Evolutionary conservation across 1,284 basidiomycete species (phyloP), one percentile per base, ranked within the genome.

Genomic region (Ganoderma boninense): DNA sequence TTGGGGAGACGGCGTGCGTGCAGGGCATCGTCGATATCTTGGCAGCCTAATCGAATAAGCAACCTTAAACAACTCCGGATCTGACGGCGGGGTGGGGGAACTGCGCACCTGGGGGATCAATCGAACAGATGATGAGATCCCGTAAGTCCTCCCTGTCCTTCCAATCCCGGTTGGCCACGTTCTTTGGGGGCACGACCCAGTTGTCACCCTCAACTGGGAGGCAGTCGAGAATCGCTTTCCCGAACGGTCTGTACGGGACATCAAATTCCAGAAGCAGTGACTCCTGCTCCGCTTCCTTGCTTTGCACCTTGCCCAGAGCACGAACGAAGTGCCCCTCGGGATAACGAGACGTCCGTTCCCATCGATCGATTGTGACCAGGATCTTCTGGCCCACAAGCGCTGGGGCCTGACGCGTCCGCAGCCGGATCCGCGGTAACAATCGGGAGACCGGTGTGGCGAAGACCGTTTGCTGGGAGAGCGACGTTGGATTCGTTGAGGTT

Each of bases 11-110:
- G 86, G 66, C 93, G 89, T 11, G 98, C 98, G 81, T 99, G 98
- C n/a, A 99, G 84, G 0, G 98, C 98, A 81, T 99, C 98, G 79
- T 99, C 98, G 57, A 99, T 99, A 83, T 99, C 98, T 79, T 98
- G 96, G 82, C 98, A 99, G 49, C 92, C 97, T 94, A 64, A 43
- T 68, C 57, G 56, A 43, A 16, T 26, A 38, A 62, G 23, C 60
- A 62, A 62, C 60, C 60, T 62, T 62, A 29, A 62, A 42, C n/a
- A 23, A 10, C 43, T 62, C 60, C 40, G 23, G 60, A 62, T 62
- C 40, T 43, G 60, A 29, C n/a, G 38, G 43, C 42, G 60, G 23
- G 42, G 23, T 40, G 23, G 42, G 14, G 1, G 59, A 52, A 20
- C 40, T 26, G 80, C 87, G 68, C 74, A 94, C 95, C 91, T 16